Percentiles rank a stretch among this genome's conserved stretches.
Evolutionary conservation across 2,329 filamentous ascomycete species (phyloP).

Genomic region (Penicillium sp.): DNA sequence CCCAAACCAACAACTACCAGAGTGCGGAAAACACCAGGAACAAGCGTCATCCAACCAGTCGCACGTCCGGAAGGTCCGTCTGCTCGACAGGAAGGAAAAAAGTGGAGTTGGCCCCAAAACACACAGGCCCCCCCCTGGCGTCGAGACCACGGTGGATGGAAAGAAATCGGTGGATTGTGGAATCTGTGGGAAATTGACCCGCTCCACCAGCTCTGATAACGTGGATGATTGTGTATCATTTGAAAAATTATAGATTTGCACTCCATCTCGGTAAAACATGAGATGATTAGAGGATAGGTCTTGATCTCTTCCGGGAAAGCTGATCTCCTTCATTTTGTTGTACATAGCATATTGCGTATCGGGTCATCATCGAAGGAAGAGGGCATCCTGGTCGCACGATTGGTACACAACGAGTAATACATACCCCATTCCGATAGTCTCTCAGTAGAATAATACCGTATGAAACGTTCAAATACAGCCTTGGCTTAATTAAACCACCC

Average conservation of each 20-base stretch:
- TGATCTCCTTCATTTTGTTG: neutral
- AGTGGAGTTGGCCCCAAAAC: conserved; percentile 17
- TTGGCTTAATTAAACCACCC: conserved; percentile 1
- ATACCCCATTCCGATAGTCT: too few relatives aligned
- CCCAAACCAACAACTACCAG: too few relatives aligned
- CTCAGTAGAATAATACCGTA: neutral
- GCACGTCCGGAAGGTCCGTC: neutral
- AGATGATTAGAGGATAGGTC: neutral
- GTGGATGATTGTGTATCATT: neutral
- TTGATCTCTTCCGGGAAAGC: neutral
- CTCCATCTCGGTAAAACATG: neutral
- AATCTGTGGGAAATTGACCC: conserved; percentile 14
- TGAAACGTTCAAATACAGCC: neutral
- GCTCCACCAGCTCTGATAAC: neutral
- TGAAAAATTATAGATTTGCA: neutral
- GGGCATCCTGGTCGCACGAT: too few relatives aligned
- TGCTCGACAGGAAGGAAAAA: conserved; percentile 9
- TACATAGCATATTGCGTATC: too few relatives aligned
- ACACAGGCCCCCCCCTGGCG: conserved; percentile 26
- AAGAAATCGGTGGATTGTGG: conserved; percentile 2
- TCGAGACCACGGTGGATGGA: conserved; percentile 19
- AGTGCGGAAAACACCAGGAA: too few relatives aligned
- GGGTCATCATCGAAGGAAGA: too few relatives aligned
- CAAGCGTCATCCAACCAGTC: neutral
- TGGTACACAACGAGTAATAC: too few relatives aligned